phyloP scores from a whole-genome alignment of 495 filamentous ascomycete species.

The Rhypophila decipiens region DNA sequence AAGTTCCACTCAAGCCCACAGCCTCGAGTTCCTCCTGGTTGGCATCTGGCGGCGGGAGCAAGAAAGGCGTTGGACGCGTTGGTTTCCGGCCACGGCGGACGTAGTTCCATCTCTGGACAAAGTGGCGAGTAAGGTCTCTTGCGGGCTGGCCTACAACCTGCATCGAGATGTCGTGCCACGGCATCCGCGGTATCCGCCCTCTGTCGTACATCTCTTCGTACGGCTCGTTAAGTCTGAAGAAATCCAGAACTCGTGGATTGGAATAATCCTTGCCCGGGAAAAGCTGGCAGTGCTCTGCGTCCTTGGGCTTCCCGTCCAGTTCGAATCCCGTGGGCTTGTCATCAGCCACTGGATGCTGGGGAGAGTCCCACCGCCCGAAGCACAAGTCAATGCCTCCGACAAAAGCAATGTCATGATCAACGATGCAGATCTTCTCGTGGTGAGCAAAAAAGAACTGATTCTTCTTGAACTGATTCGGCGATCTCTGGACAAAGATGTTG shows the following conservation, averaged over 20 bases:
- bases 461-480: conserved; percentile 95
- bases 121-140: conserved; percentile 88
- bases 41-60: conserved; percentile 91
- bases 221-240: conserved; percentile 86
- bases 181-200: conserved; percentile 82
- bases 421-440: conserved; percentile 92
- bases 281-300: conserved; percentile 89
- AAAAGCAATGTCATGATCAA: conserved; percentile 95
- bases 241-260: conserved; percentile 91
- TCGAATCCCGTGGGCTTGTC: conserved; percentile 97
- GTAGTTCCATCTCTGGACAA: conserved; percentile 99
- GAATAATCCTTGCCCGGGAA: conserved; percentile 99
- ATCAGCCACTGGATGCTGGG: conserved; percentile 82
- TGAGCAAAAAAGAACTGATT: conserved; percentile 99
- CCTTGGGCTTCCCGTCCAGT: conserved; percentile 59
- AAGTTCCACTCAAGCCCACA: conserved; percentile 83
- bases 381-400: conserved; percentile 95
- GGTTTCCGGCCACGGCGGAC: conserved; percentile 90
- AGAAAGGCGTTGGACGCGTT: conserved; percentile 85
- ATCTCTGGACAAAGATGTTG: conserved; percentile 92
- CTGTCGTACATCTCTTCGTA: conserved; percentile 99
- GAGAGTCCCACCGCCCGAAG: conserved; percentile 96
- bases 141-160: conserved; percentile 96
- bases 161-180: conserved; percentile 99
- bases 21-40: conserved; percentile 76